These are phyloP conservation scores for Nemania sp. DNA, from an alignment of 2,329 filamentous ascomycete species.

Conservation along the genomic window DNA sequence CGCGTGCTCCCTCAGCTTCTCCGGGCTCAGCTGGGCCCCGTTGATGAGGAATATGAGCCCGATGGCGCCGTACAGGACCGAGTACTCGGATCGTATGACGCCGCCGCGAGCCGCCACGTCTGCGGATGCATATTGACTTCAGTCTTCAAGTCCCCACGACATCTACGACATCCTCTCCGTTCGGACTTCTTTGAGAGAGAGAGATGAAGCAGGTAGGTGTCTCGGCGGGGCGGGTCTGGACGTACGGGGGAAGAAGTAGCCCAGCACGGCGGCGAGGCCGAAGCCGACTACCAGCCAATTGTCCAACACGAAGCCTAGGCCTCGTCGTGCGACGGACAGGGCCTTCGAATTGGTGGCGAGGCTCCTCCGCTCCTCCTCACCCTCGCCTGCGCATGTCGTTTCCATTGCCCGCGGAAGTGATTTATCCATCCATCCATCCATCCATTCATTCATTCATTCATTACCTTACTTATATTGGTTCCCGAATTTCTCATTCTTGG, in stretches of 20 bases:
- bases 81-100: constrained; percentile 58
- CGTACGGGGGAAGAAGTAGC: constrained; percentile 50
- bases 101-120: constrained; percentile 55
- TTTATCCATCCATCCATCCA: no score
- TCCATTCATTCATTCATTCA: no score
- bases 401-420: not conserved
- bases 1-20: constrained; percentile 64
- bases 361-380: not conserved
- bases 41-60: constrained; percentile 73
- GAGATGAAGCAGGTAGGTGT: no score
- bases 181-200: no score
- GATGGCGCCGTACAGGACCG: constrained; percentile 70
- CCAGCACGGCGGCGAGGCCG: constrained; percentile 38
- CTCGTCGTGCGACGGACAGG: constrained; percentile 20
- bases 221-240: constrained; percentile 27
- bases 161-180: no score
- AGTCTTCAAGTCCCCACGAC: not conserved
- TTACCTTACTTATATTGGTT: no score
- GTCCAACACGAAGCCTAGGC: constrained; percentile 33
- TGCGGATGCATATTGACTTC: constrained; percentile 29
- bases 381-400: not conserved
- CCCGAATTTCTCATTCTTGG: no score
- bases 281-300: constrained; percentile 42
- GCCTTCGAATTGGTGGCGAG: constrained; percentile 4
- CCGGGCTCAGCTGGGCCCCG: constrained; percentile 68